Evolutionary conservation across 306 rosid genomes (phyloP).

Genomic region (Inga laurina): DNA sequence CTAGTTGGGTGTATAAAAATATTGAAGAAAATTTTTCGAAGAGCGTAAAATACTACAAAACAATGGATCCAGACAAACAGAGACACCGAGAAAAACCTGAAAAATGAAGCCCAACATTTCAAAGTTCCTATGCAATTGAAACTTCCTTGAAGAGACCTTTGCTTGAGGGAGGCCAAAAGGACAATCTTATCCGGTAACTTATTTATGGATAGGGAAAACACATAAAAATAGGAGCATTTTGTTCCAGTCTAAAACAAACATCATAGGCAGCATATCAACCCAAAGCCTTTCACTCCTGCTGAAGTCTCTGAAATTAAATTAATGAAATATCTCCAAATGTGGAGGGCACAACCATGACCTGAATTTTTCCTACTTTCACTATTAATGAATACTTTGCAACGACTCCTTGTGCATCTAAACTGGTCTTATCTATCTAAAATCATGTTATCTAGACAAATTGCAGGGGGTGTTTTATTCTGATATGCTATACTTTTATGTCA

Average conservation of each 20-base stretch:
- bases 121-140: neutral
- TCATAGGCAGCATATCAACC: neutral
- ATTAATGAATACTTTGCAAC: neutral
- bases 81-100: neutral
- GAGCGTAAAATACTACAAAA: too few species aligned
- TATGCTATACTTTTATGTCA: neutral
- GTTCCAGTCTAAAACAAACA: neutral
- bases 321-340: neutral
- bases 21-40: too few species aligned
- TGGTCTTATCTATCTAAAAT: constrained; percentile 1
- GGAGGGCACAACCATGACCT: neutral
- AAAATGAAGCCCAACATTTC: neutral
- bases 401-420: neutral
- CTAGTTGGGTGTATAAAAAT: neutral
- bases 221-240: neutral
- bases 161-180: neutral
- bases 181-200: neutral
- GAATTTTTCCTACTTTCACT: neutral
- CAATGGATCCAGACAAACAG: neutral
- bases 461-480: neutral
- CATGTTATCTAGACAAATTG: neutral
- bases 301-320: neutral
- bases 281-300: neutral
- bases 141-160: neutral
- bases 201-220: neutral